A percentile compares a stretch with the other conserved stretches of the same genome.
phyloP scores from a whole-genome alignment of 2,329 filamentous ascomycete genomes.

The Ophiocordyceps sinensis region DNA sequence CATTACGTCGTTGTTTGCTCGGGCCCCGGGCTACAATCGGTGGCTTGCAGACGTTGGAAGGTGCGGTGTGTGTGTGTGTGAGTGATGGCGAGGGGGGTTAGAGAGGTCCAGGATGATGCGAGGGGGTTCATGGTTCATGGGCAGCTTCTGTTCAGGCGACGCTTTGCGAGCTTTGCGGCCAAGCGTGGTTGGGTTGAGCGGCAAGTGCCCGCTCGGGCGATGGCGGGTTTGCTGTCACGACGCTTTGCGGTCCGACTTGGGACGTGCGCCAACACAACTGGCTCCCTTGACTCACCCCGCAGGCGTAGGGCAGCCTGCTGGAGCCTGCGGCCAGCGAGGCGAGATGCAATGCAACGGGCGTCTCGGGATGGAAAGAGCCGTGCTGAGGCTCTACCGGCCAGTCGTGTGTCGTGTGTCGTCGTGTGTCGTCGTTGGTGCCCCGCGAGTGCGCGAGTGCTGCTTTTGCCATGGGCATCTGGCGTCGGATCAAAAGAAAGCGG shows the following conservation, averaged over 20 bases:
- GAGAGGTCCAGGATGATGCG: too few relatives aligned
- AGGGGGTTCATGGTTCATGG: too few relatives aligned
- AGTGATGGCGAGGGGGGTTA: too few relatives aligned
- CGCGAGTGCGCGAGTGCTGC: too few relatives aligned
- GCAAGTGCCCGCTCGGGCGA: neutral
- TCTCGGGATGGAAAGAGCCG: too few relatives aligned
- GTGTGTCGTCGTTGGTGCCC: too few relatives aligned
- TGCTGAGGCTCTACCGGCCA: too few relatives aligned
- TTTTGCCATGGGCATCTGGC: too few relatives aligned
- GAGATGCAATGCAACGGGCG: too few relatives aligned
- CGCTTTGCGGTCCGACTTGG: neutral
- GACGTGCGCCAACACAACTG: neutral
- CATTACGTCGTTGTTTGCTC: neutral
- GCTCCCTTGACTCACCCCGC: neutral
- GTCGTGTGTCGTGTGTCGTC: too few relatives aligned
- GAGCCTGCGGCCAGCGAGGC: neutral
- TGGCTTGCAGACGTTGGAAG: neutral
- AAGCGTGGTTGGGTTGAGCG: neutral
- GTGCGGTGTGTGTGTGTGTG: neutral
- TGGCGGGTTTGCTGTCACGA: neutral
- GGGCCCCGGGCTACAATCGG: neutral
- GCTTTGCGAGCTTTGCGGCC: neutral
- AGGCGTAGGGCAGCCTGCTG: neutral
- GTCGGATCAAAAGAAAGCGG: too few relatives aligned
- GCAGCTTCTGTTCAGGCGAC: neutral